Conservation (phyloP, 2,329 filamentous ascomycete genomes). For the Diplodia intermedia region DNA sequence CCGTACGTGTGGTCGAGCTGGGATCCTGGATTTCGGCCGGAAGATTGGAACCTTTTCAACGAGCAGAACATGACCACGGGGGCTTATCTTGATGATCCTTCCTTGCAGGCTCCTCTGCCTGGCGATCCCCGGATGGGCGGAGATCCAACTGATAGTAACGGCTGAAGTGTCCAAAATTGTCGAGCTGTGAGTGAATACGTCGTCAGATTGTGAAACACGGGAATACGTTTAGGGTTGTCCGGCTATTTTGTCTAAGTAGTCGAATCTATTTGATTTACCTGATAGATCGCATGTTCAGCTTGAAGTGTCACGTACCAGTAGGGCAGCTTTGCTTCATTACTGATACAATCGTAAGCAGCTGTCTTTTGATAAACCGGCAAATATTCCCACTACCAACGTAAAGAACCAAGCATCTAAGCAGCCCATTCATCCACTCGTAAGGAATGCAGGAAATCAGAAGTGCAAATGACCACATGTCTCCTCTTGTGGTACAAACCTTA, state of each 20-base stretch:
- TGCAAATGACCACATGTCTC: slow-evolving; percentile 13
- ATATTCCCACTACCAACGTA: background rate
- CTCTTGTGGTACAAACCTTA: slow-evolving; percentile 10
- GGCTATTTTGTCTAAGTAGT: background rate
- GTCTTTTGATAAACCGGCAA: background rate
- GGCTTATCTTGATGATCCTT: background rate
- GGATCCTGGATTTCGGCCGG: background rate
- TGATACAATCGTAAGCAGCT: background rate
- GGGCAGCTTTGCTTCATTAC: background rate
- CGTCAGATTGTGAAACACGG: background rate
- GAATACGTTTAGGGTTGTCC: background rate
- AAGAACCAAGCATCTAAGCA: slow-evolving; percentile 5
- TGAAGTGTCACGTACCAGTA: background rate
- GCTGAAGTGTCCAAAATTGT: background rate
- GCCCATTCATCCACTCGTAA: background rate
- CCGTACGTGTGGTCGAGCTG: background rate
- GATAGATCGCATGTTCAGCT: no score
- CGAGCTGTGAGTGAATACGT: background rate
- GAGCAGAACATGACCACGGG: background rate
- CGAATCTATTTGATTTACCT: background rate
- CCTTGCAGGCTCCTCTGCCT: background rate
- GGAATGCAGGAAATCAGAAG: background rate
- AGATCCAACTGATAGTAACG: background rate
- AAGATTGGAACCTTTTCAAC: background rate
- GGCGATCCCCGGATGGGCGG: background rate